Evolutionary conservation across 495 filamentous ascomycete species (phyloP).

Genomic region (Rostrohypoxylon terebratum): DNA sequence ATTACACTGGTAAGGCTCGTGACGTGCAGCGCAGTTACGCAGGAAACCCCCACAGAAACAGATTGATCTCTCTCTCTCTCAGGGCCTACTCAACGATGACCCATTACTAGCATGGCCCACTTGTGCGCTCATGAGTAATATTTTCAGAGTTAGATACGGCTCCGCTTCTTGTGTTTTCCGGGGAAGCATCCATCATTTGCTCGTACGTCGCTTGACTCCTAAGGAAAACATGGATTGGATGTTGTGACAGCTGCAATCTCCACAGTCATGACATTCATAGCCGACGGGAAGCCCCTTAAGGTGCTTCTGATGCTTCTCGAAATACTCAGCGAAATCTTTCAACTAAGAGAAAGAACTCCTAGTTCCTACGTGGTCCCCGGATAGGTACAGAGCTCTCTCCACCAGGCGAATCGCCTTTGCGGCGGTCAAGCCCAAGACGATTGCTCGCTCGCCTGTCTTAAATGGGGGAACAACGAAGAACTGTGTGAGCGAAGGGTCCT

Average conservation of each 20-base stretch:
- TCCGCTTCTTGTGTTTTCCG: conserved; percentile 51
- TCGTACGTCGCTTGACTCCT: conserved; percentile 51
- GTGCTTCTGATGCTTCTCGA: conserved; percentile 52
- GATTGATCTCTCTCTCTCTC: conserved; percentile 19
- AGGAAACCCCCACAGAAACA: conserved; percentile 16
- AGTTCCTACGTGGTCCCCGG: conserved; percentile 46
- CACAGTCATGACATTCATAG: conserved; percentile 49
- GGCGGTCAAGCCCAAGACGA: conserved; percentile 54
- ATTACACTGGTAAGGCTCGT: conserved; percentile 9
- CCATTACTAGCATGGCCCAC: conserved; percentile 10
- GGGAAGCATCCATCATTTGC: conserved; percentile 46
- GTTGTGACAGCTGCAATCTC: conserved; percentile 56
- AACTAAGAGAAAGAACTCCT: conserved; percentile 33
- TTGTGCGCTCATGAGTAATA: conserved; percentile 16
- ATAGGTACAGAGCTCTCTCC: conserved; percentile 54
- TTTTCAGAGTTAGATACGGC: conserved; percentile 38
- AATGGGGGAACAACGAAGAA: conserved; percentile 43
- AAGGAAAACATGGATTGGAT: conserved; percentile 50
- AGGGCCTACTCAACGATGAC: not conserved
- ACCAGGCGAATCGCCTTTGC: conserved; percentile 46
- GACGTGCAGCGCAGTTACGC: conserved; percentile 23
- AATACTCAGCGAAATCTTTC: conserved; percentile 43
- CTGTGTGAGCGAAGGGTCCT: conserved; percentile 41
- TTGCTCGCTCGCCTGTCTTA: conserved; percentile 42
- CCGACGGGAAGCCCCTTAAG: conserved; percentile 41